Base-by-base conservation (phyloP, 345 rosid species). In the Hevea brasiliensis region DNA sequence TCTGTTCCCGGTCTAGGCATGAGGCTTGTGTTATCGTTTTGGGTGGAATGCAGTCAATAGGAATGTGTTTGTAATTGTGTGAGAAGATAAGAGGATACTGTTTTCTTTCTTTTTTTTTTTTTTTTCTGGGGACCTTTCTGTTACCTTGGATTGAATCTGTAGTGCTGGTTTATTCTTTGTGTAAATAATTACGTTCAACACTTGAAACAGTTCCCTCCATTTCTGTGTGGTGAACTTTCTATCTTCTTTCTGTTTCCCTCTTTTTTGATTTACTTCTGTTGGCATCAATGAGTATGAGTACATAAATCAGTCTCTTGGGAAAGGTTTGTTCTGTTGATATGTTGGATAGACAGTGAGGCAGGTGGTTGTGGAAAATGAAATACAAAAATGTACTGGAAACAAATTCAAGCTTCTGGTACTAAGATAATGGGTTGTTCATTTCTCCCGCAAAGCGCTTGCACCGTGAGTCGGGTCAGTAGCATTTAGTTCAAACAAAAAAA, bases 61-160 rank as follows among this genome's bases (percentile, higher is more conserved):
- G 58, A 27, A 76, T 63, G 81, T 76, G 76, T 64, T 71, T 75
- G 84, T 81, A 81, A 81, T 76, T 85, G 79, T 79, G 73, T 77
- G 79, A 62, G 71, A 77, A 77, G 74, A 50, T 35, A 68, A 73
- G 72, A 57, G 70, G 77, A 67, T 74, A 70, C 68, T 65, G 51
- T 59, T 68, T 61, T 73, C 41, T 61, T 45, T 17, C 29, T 55
- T 74, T 21, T 26, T 42, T 53, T 26, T 53, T 41, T 74, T 66
- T 56, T 58, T 20, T 64, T 40, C 50, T 59, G 37, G 37, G 37
- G 37, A n/a, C n/a, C n/a, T n/a, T n/a, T 53, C 21, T 67, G 48
- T 65, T 32, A 45, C 71, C 35, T 67, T 70, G 70, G 79, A 60
- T 74, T 77, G 77, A 48, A 72, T 72, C 17, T 67, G 75, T 84